phyloP scores from a whole-genome alignment of 2,329 filamentous ascomycete species.

The Talaromyces atroroseus region DNA sequence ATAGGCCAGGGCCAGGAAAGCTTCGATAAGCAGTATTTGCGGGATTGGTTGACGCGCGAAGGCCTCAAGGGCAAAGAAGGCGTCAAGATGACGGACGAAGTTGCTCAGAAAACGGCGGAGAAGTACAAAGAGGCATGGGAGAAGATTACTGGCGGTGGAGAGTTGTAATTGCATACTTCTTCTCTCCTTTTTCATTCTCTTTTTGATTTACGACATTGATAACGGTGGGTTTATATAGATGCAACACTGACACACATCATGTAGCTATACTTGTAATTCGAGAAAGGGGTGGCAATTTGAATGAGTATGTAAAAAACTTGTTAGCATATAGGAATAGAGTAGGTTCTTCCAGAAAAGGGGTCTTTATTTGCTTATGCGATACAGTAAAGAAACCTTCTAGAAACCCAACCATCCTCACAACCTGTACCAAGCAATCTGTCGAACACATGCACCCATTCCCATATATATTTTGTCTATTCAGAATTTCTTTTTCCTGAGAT shows the following conservation, averaged over 20 bases:
- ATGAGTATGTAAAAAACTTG: background rate
- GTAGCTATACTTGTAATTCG: slow-evolving; percentile 1
- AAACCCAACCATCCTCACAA: no score
- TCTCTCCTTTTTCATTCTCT: slow-evolving; percentile 9
- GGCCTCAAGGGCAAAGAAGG: slow-evolving; percentile 71
- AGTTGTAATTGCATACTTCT: slow-evolving; percentile 15
- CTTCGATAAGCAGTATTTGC: slow-evolving; percentile 81
- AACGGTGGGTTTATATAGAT: background rate
- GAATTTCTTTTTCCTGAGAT: background rate
- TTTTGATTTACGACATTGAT: background rate
- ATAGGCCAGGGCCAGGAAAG: slow-evolving; percentile 71
- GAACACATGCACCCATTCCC: no score
- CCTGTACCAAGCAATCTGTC: no score
- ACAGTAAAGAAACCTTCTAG: background rate
- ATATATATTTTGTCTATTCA: no score
- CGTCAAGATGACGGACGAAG: slow-evolving; percentile 66
- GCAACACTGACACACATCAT: background rate
- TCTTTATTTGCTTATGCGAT: slow-evolving; percentile 1
- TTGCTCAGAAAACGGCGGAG: slow-evolving; percentile 61
- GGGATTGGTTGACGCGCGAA: slow-evolving; percentile 72
- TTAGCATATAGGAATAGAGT: no score
- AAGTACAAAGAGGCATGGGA: slow-evolving; percentile 75
- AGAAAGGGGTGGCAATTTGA: background rate
- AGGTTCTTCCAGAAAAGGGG: no score
- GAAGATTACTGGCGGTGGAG: slow-evolving; percentile 55